Evolutionary conservation across 805 yeast species (phyloP), one percentile per base, ranked within the genome.

Genomic region (Ogataea corticis): DNA sequence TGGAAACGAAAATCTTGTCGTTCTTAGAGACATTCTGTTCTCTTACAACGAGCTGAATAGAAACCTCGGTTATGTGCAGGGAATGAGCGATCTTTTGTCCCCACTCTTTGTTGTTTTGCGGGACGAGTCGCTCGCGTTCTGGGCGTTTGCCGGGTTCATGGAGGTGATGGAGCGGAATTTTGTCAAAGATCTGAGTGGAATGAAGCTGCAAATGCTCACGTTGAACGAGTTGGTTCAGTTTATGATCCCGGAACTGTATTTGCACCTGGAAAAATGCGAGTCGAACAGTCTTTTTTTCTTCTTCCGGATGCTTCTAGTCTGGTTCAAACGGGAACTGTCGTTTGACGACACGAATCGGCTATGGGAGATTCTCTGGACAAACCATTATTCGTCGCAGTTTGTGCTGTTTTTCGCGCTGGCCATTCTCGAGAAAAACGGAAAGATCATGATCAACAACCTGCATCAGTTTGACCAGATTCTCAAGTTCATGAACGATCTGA

Each of bases 361-460:
- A n/a, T 92, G 98, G 98, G 99, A 92, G 60, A 82, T 86, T 3
- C 70, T 94, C 38, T 88, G 94, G 83, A 92, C 98, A 0, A 92
- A 92, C 66, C 85, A 70, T 57, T 82, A 87, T 58, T 79, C 92
- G 0, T 82, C 94, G 5, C 97, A 94, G 63, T 91, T 85, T 63
- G 95, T 90, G 55, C 67, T 94, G 30, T 90, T 94, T 59, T 76
- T 94, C 56, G 92, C 96, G 15, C 69, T 92, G 54, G 94, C 96
- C 0, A 83, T 94, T n/a, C 72, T 94, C 38, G 95, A 92, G 58
- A 89, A 88, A 56, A 83, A 91, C 64, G 87, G 90, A 56, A 78
- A 82, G 38, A 82, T 87, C 33, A 87, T 92, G 25, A 80, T 83
- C 50, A 79, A 82, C 33, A 85, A 88, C 57, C 71, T 94, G 48